Percentiles rank a stretch among this genome's conserved stretches.
phyloP scores from a whole-genome alignment of 495 filamentous ascomycete genomes.

The Letharia lupina region DNA sequence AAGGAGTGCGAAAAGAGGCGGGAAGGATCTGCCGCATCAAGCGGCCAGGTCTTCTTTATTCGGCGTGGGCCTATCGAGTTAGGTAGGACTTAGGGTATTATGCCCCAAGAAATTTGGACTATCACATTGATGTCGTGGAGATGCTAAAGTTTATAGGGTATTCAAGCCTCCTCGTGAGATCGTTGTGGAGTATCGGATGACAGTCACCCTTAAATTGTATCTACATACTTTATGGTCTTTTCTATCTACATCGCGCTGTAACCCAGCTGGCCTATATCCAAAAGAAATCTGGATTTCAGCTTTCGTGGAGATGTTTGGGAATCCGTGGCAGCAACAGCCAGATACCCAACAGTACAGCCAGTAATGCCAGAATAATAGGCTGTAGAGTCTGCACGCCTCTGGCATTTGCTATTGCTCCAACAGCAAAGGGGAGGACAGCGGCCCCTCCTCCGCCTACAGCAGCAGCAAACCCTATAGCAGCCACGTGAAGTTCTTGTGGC shows the following conservation, averaged over 20 bases:
- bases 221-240: not conserved
- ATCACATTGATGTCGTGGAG: no score
- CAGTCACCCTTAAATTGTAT: not conserved
- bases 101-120: no score
- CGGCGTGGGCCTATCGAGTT: no score
- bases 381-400: constrained; percentile 72
- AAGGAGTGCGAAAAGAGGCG: not conserved
- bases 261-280: not conserved
- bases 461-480: constrained; percentile 72
- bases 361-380: constrained; percentile 62
- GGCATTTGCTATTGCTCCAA: constrained; percentile 74
- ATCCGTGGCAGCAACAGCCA: constrained; percentile 43
- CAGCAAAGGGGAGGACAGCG: constrained; percentile 67
- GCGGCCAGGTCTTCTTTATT: no score
- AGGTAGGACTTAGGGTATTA: no score
- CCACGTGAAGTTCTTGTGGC: constrained; percentile 68
- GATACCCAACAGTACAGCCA: constrained; percentile 48
- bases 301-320: constrained; percentile 21
- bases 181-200: not conserved
- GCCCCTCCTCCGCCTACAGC: constrained; percentile 75
- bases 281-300: not conserved
- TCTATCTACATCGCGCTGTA: not conserved
- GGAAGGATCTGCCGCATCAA: not conserved
- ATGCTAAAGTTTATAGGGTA: not conserved
- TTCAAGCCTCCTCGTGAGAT: not conserved